These are phyloP conservation scores for Sporothrix inflata DNA, from an alignment of 2,329 filamentous ascomycete genomes.

Conservation along the genomic window DNA sequence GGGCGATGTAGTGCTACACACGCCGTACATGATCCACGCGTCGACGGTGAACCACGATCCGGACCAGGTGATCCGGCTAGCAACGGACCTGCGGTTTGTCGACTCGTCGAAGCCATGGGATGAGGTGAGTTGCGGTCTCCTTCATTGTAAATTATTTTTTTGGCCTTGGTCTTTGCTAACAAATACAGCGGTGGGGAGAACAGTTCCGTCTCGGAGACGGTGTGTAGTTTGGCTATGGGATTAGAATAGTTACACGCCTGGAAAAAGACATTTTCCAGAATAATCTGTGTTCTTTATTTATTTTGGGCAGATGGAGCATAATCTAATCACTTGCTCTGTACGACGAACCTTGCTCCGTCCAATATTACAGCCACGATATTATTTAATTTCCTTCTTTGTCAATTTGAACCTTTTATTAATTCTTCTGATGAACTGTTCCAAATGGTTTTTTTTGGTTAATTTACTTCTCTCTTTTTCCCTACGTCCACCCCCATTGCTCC, in stretches of 20 bases:
- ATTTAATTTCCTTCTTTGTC: background rate
- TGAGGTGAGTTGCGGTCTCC: background rate
- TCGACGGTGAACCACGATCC: conserved; percentile 59
- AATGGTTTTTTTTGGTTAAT: background rate
- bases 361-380: no score
- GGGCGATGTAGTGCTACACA: conserved; percentile 47
- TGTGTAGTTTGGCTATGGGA: background rate
- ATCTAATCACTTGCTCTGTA: no score
- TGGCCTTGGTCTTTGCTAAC: conserved; percentile 20
- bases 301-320: no score
- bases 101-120: conserved; percentile 38
- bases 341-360: no score
- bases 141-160: no score
- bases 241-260: background rate
- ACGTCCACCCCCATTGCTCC: conserved; percentile 53
- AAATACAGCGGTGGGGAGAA: conserved; percentile 13
- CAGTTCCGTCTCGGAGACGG: conserved; percentile 24
- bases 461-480: background rate
- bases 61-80: conserved; percentile 56
- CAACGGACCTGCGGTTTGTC: conserved; percentile 60
- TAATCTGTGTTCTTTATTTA: background rate
- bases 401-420: background rate
- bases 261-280: background rate
- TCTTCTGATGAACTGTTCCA: no score
- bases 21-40: conserved; percentile 54